Evolutionary conservation across 1,139 yeast genomes (phyloP), one percentile per base, ranked within the genome.

Genomic region (Blastobotrys petasosporus): DNA sequence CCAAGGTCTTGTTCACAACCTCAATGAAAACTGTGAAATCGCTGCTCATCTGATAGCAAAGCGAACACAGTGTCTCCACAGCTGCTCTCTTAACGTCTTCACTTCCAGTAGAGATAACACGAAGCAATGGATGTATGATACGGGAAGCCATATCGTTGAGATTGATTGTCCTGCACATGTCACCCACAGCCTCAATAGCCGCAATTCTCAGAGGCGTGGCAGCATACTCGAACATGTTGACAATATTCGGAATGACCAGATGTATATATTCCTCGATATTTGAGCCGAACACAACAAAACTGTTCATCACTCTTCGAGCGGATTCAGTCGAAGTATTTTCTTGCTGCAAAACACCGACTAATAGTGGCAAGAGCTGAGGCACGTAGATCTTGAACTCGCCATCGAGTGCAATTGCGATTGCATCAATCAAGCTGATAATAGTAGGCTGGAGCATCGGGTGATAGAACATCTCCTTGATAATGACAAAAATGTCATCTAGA

Each of bases 1-100:
- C 69, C 52, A 90, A 66, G 0, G 81, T 81, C 50, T 84, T 82
- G 58, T 84, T 85, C 47, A 92, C 82, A 2, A 85, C 81, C 1
- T 97, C 97, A 37, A 92, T 77, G 59, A 87, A 94, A 2, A 92
- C 94, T 10, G 84, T 76, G 54, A 86, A 90, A 47, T 88, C 97
- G 3, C 79, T 71, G 0, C 95, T 94, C 69, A 90, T 74, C 59
- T 88, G 96, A 42, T 85, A 70, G 33, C 90, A 70, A 46, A 94
- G 67, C 42, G 87, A 76, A 57, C 95, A 82, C 44, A 94, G 68
- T 0, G 97, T 85, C 53, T 85, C 88, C 74, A 92, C 78, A 0
- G 85, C 75, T 0, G 83, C 76, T 20, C 68, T 72, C 25, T 76
- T 71, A 12, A 90, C 66, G 35, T 82, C 95, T n/a, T 78, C 84